Evolutionary conservation across 73 alveolate species (phyloP).

Genomic region (Diophrys sp.): DNA sequence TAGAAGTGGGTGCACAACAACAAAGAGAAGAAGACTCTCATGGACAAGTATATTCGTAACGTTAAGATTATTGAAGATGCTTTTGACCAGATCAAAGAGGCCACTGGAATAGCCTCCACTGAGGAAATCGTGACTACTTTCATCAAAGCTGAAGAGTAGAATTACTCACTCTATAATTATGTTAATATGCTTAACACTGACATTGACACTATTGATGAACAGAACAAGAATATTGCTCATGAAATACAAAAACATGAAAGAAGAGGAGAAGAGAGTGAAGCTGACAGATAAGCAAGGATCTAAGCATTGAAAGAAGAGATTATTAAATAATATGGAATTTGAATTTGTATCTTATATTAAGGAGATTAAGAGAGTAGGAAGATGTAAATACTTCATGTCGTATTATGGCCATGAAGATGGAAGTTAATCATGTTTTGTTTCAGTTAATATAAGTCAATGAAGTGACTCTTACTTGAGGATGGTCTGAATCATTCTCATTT

Average conservation of each 20-base stretch:
- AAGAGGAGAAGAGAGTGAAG: slow-evolving; percentile 45
- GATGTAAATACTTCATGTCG: too few relatives aligned
- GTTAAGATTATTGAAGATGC: slow-evolving; percentile 72
- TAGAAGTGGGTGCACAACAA: slow-evolving; percentile 52
- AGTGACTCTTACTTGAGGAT: too few relatives aligned
- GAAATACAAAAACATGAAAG: slow-evolving; percentile 43
- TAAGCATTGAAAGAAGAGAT: slow-evolving; percentile 19
- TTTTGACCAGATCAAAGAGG: slow-evolving; percentile 68
- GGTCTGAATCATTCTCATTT: too few relatives aligned
- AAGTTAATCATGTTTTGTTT: too few relatives aligned
- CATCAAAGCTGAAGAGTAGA: slow-evolving; percentile 75
- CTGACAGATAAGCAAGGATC: slow-evolving; percentile 23
- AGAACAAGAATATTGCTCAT: slow-evolving; percentile 41
- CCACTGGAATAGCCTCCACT: slow-evolving; percentile 65
- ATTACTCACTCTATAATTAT: slow-evolving; percentile 65
- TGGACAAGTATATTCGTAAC: slow-evolving; percentile 60
- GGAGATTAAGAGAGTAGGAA: too few relatives aligned
- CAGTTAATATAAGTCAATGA: too few relatives aligned
- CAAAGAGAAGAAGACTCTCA: slow-evolving; percentile 64
- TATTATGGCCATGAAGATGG: too few relatives aligned
- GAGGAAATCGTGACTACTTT: slow-evolving; percentile 81
- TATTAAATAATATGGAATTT: too few relatives aligned
- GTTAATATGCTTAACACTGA: slow-evolving; percentile 67
- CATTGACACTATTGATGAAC: slow-evolving; percentile 69
- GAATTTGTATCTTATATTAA: too few relatives aligned